Conservation (phyloP, 2,329 filamentous ascomycete species). For the Diaporthe ilicicola region DNA sequence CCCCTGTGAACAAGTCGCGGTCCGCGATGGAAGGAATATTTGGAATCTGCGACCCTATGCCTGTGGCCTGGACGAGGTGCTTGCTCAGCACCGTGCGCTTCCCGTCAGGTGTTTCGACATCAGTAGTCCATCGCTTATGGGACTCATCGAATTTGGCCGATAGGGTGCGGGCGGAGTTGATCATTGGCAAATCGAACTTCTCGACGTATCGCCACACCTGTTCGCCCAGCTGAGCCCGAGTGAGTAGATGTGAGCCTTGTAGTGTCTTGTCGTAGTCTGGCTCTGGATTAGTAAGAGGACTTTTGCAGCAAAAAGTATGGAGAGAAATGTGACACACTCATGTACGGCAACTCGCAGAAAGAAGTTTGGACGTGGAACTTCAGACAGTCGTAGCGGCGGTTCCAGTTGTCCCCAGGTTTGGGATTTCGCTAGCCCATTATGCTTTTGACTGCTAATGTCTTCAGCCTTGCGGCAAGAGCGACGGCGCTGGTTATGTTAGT, state of each 20-base stretch:
- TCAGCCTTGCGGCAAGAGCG: constrained; percentile 47
- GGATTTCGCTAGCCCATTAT: constrained; percentile 47
- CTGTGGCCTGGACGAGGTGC: constrained; percentile 59
- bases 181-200: constrained; percentile 57
- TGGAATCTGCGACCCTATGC: constrained; percentile 51
- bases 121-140: constrained; percentile 47
- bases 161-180: constrained; percentile 48
- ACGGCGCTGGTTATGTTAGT: constrained; percentile 32
- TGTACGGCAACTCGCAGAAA: constrained; percentile 46
- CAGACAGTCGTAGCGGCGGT: constrained; percentile 46
- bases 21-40: constrained; percentile 49
- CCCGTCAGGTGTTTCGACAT: constrained; percentile 37
- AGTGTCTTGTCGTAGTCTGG: constrained; percentile 49
- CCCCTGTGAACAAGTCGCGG: constrained; percentile 51
- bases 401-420: constrained; percentile 49
- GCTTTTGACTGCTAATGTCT: constrained; percentile 45
- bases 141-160: constrained; percentile 34
- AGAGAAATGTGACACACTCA: constrained; percentile 32
- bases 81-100: constrained; percentile 43
- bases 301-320: not conserved
- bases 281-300: not conserved
- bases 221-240: constrained; percentile 55
- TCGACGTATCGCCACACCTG: constrained; percentile 57
- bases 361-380: constrained; percentile 49
- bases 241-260: constrained; percentile 48